These are phyloP conservation scores for Termitomyces sp. DNA, from an alignment of 768 basidiomycete species.

Conservation along the genomic window DNA sequence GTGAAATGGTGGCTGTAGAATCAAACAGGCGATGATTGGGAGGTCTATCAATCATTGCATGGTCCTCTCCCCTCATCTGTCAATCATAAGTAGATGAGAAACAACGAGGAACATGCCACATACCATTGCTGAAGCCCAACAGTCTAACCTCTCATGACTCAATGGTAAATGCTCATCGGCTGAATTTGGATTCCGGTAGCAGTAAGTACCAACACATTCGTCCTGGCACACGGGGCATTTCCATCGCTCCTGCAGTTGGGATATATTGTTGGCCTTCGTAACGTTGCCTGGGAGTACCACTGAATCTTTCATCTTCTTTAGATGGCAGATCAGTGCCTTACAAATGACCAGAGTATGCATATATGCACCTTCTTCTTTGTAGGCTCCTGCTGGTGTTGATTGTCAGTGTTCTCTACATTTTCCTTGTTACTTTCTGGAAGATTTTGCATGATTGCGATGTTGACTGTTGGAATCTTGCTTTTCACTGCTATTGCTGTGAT, in stretches of 20 bases:
- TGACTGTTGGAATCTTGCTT: background rate
- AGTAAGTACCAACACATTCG: background rate
- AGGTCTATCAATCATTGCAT: background rate
- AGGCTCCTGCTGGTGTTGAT: background rate
- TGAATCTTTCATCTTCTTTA: background rate
- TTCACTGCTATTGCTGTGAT: background rate
- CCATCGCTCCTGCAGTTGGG: background rate
- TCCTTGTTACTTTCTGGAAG: background rate
- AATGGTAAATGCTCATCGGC: slow-evolving; percentile 11
- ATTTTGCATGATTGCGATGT: background rate
- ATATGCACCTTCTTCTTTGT: background rate
- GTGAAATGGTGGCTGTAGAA: background rate
- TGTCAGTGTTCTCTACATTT: background rate
- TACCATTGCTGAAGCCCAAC: slow-evolving; percentile 9
- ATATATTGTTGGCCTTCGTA: background rate
- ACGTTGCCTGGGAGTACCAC: background rate
- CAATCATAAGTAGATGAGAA: background rate
- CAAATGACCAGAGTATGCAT: background rate
- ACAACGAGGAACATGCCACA: background rate
- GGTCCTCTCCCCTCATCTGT: background rate
- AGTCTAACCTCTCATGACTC: slow-evolving; percentile 5
- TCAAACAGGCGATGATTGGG: background rate
- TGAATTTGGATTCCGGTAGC: background rate
- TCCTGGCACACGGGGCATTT: background rate
- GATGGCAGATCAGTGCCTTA: background rate